These are phyloP conservation scores for Macrocystidia cucumis DNA, from an alignment of 1,284 basidiomycete species.

Conservation along the genomic window DNA sequence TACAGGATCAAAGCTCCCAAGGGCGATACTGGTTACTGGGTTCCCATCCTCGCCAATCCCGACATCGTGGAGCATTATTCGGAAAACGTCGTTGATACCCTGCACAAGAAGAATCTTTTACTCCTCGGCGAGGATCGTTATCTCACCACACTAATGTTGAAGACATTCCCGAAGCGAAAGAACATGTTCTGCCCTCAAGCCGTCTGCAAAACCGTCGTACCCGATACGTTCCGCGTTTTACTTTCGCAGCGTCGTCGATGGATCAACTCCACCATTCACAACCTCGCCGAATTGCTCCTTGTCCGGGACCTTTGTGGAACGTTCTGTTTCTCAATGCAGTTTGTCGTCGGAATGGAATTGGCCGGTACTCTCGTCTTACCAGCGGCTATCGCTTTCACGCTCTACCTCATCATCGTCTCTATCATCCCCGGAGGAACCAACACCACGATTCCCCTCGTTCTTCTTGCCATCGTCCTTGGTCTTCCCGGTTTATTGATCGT, in stretches of 20 bases:
- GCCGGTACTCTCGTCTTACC: conserved; percentile 94
- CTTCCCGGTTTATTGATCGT: conserved; percentile 93
- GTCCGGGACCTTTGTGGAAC: conserved; percentile 94
- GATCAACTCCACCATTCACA: conserved; percentile 99
- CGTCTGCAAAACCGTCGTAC: conserved; percentile 96
- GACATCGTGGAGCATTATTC: conserved; percentile 98
- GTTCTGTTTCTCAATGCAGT: conserved; percentile 97
- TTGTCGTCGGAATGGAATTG: conserved; percentile 97
- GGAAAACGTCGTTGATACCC: conserved; percentile 94
- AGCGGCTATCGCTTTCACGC: conserved; percentile 94
- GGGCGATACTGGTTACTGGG: conserved; percentile 92
- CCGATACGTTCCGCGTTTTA: conserved; percentile 90
- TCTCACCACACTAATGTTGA: conserved; percentile 90
- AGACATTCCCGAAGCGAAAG: conserved; percentile 98
- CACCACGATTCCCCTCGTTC: conserved; percentile 91
- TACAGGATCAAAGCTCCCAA: conserved; percentile 98
- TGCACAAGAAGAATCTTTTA: conserved; percentile 99
- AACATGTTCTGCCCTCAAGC: conserved; percentile 99
- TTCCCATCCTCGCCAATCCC: conserved; percentile 95
- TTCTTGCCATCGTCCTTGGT: conserved; percentile 92
- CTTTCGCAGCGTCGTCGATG: conserved; percentile 96
- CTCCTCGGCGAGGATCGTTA: conserved; percentile 99
- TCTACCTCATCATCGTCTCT: conserved; percentile 85
- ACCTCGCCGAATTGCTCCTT: conserved; percentile 88
- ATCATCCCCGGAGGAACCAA: conserved; percentile 74